Evolutionary conservation across 768 basidiomycete species (phyloP).

Genomic region (Imleria badia): DNA sequence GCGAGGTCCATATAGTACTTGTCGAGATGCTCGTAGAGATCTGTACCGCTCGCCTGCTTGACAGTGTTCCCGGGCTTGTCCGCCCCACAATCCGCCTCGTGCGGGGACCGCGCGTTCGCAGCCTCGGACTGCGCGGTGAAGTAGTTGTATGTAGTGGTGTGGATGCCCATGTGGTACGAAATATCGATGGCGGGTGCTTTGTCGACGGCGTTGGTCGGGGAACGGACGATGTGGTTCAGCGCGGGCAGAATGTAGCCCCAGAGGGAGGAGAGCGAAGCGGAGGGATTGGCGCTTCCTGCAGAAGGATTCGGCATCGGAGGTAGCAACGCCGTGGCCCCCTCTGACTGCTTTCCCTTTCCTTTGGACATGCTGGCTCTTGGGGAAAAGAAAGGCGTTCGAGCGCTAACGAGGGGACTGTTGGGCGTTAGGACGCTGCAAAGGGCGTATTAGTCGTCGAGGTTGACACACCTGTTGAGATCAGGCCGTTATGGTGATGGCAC

Average conservation of each 20-base stretch:
- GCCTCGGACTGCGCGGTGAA: slow-evolving; percentile 60
- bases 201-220: slow-evolving; percentile 54
- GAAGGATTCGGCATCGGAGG: slow-evolving; percentile 51
- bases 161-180: slow-evolving; percentile 71
- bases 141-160: slow-evolving; percentile 84
- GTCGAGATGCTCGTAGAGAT: slow-evolving; percentile 74
- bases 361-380: slow-evolving; percentile 23
- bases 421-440: slow-evolving; percentile 8
- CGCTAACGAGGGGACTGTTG: slow-evolving; percentile 3
- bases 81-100: slow-evolving; percentile 11
- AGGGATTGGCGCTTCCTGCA: slow-evolving; percentile 68
- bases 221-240: slow-evolving; percentile 72
- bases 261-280: slow-evolving; percentile 66
- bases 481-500: slow-evolving; percentile 5
- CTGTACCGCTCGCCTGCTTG: slow-evolving; percentile 50
- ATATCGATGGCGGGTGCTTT: slow-evolving; percentile 74
- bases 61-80: slow-evolving; percentile 25
- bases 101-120: slow-evolving; percentile 26
- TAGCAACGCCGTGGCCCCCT: slow-evolving; percentile 17
- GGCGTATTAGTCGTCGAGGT: background rate
- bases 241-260: slow-evolving; percentile 79
- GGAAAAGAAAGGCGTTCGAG: background rate
- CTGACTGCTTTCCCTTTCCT: slow-evolving; percentile 31
- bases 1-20: slow-evolving; percentile 63
- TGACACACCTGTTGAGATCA: slow-evolving; percentile 4